These are phyloP conservation scores for Conoideocrella luteorostrata DNA, from an alignment of 2,329 filamentous ascomycete species.

Conservation along the genomic window DNA sequence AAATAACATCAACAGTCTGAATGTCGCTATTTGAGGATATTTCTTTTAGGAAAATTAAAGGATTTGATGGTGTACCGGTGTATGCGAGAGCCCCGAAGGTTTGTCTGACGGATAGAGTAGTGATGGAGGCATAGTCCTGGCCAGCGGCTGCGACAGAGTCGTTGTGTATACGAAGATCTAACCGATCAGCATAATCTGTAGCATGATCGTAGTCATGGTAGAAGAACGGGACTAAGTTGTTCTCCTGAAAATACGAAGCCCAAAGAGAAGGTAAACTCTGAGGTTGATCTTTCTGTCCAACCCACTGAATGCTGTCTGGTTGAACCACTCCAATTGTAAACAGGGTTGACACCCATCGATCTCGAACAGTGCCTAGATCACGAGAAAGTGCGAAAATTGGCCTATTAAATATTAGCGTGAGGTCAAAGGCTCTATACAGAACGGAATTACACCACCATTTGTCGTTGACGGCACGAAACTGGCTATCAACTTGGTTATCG, in stretches of 20 bases:
- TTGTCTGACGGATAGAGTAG: slow-evolving; percentile 74
- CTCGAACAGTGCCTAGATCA: slow-evolving; percentile 44
- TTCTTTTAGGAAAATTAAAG: slow-evolving; percentile 79
- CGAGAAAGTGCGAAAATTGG: slow-evolving; percentile 76
- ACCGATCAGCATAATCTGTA: slow-evolving; percentile 47
- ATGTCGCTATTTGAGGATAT: slow-evolving; percentile 83
- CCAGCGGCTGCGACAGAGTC: slow-evolving; percentile 64
- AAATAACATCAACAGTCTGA: slow-evolving; percentile 88
- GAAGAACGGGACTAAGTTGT: slow-evolving; percentile 64
- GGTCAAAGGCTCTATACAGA: slow-evolving; percentile 6
- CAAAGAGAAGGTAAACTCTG: slow-evolving; percentile 65
- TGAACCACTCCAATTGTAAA: slow-evolving; percentile 77
- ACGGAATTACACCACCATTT: slow-evolving; percentile 23
- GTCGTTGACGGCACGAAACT: slow-evolving; percentile 43
- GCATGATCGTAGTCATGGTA: slow-evolving; percentile 66
- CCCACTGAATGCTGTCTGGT: slow-evolving; percentile 68
- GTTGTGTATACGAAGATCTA: slow-evolving; percentile 62
- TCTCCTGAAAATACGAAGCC: slow-evolving; percentile 60
- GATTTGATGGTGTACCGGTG: slow-evolving; percentile 60
- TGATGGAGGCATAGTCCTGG: slow-evolving; percentile 67
- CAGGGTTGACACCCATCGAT: slow-evolving; percentile 38
- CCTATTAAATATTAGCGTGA: too few species aligned
- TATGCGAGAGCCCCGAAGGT: slow-evolving; percentile 72
- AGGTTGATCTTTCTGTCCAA: slow-evolving; percentile 57
- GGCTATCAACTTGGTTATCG: slow-evolving; percentile 55